Evolutionary conservation across 192 early-diverging fungal species (phyloP), one percentile per base, ranked within the genome.

Genomic region (Mortierella alpina): DNA sequence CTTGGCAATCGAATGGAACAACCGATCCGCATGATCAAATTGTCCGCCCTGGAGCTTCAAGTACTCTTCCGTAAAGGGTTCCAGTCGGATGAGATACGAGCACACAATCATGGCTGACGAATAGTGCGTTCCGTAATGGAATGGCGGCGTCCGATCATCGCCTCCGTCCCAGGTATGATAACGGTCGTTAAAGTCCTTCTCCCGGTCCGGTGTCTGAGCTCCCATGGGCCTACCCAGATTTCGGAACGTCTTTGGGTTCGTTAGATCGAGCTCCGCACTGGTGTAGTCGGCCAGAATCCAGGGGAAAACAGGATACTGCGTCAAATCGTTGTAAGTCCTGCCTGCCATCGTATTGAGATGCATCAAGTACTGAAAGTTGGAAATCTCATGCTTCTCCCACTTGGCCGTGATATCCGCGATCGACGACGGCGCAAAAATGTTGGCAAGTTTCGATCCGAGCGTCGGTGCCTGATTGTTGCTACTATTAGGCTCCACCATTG

Each of bases 61-160:
- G 73, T 93, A 93, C 58, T 93, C 88, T 22, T 91, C 90, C 0
- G 96, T 93, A 81, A 96, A 98, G 8, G 97, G 97, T 71, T 98
- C 96, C 42, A 95, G 72, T 13, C 97, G 89, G 18, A 98, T 89
- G 62, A 98, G 75, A 71, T 94, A 98, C 40, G 93, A 95, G 22
- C 95, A 91, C 4, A 96, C 95, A 54, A 94, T 91, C 83, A 94
- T 94, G 1, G 97, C 93, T 7, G 95, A 97, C 1, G 95, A 96
- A 81, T 98, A 98, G 76, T 98, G 97, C 11, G 96, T 96, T n/a
- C 96, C 97, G 77, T 98, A 98, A 61, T 96, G 94, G 83, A 97
- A 97, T 51, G 89, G 86, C 42, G 89, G 89, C 9, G 75, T 85
- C 13, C 66, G 75, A 39, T 76, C 84, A 49, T 85, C 82, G 12